Conservation (phyloP, 2,329 filamentous ascomycete species). For the Leptographium wingfieldii region DNA sequence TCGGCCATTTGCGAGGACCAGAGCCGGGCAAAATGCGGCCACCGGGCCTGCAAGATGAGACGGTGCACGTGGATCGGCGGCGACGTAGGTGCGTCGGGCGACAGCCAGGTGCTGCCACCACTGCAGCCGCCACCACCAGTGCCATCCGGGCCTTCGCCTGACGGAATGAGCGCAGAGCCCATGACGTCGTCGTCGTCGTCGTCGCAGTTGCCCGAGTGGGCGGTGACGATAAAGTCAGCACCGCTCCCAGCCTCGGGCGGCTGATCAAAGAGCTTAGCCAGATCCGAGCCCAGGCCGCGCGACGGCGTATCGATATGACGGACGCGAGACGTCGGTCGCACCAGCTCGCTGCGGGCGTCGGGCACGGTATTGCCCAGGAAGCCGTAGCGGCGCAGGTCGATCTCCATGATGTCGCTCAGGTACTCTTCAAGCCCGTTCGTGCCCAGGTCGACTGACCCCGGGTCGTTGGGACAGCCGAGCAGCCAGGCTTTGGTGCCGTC, state of each 20-base stretch:
- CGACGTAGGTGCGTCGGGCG: slow-evolving; percentile 54
- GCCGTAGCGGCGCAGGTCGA: slow-evolving; percentile 85
- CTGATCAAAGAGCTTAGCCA: slow-evolving; percentile 78
- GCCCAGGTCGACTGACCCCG: slow-evolving; percentile 49
- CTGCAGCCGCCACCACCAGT: not conserved
- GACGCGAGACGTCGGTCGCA: slow-evolving; percentile 33
- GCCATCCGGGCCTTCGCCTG: slow-evolving; percentile 16
- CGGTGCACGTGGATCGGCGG: slow-evolving; percentile 87
- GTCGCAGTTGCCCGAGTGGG: slow-evolving; percentile 49
- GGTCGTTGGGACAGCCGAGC: slow-evolving; percentile 77
- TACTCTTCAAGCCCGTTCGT: slow-evolving; percentile 74
- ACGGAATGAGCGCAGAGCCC: slow-evolving; percentile 35
- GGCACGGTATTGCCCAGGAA: slow-evolving; percentile 68
- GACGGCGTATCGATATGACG: slow-evolving; percentile 41
- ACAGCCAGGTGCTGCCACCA: slow-evolving; percentile 39
- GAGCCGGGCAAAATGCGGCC: slow-evolving; percentile 89
- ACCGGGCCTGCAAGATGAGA: slow-evolving; percentile 84
- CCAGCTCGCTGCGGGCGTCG: slow-evolving; percentile 32
- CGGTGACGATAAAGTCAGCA: slow-evolving; percentile 84
- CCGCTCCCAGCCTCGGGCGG: slow-evolving; percentile 74
- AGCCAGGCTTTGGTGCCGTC: slow-evolving; percentile 95
- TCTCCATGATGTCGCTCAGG: slow-evolving; percentile 84
- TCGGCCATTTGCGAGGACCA: slow-evolving; percentile 94
- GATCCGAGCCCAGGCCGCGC: slow-evolving; percentile 66
- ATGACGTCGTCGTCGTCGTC: slow-evolving; percentile 44